These are phyloP conservation scores for Debaryomyces singareniensis DNA, from an alignment of 1,139 yeast species.

Conservation along the genomic window DNA sequence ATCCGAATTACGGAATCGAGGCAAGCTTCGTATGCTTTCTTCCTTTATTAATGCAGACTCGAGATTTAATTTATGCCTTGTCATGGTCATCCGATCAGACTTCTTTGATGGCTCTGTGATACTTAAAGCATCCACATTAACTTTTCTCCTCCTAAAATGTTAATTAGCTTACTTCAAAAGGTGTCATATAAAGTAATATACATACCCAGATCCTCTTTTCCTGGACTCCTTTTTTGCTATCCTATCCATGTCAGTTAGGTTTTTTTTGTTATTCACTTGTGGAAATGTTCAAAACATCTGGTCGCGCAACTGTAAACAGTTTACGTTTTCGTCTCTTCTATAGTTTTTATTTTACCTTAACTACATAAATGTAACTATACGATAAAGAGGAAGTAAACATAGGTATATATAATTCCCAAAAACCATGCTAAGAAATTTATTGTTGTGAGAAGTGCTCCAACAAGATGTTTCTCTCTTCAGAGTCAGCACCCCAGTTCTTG, in stretches of 20 bases:
- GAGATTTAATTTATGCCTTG: constrained; percentile 8
- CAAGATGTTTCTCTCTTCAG: constrained; percentile 95
- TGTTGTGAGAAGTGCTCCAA: constrained; percentile 95
- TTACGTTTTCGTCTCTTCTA: too few species aligned
- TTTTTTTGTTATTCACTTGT: too few species aligned
- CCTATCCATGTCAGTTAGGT: too few species aligned
- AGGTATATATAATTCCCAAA: too few species aligned
- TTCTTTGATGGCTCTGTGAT: constrained; percentile 11
- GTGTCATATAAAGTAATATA: constrained; percentile 5
- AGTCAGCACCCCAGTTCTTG: constrained; percentile 99
- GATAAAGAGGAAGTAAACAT: too few species aligned
- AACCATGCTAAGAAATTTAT: constrained; percentile 30
- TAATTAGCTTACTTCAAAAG: constrained; percentile 7
- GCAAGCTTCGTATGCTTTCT: constrained; percentile 18
- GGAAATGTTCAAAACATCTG: too few species aligned
- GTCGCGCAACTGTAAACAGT: too few species aligned
- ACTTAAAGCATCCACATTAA: neutral
- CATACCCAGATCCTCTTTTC: constrained; percentile 40
- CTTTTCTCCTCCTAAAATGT: neutral
- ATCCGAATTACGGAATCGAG: constrained; percentile 12
- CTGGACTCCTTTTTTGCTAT: constrained; percentile 20
- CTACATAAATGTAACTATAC: too few species aligned
- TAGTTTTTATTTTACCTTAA: too few species aligned
- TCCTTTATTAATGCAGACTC: constrained; percentile 20
- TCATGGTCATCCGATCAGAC: constrained; percentile 6